Percentiles rank a stretch among this genome's conserved stretches.
These are phyloP conservation scores for Amanita pallidorosea DNA, from an alignment of 768 basidiomycete species.

Conservation along the genomic window DNA sequence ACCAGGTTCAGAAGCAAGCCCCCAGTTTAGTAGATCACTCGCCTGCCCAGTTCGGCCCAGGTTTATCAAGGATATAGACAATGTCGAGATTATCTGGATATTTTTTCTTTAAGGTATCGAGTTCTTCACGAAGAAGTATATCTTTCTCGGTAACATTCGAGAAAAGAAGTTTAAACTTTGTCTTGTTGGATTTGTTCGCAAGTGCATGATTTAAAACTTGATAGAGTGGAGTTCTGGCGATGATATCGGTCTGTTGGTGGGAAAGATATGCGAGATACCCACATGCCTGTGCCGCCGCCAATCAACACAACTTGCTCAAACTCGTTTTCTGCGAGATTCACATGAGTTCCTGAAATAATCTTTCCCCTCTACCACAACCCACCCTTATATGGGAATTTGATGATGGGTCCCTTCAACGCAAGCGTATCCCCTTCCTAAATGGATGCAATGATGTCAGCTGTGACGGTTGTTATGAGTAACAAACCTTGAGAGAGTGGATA, in stretches of 20 bases:
- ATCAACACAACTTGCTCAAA: conserved; percentile 82
- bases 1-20: background rate
- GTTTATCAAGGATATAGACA: conserved; percentile 81
- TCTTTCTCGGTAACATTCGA: conserved; percentile 88
- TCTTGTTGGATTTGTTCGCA: conserved; percentile 70
- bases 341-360: background rate
- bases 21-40: conserved; percentile 4
- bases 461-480: conserved; percentile 1
- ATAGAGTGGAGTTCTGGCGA: conserved; percentile 66
- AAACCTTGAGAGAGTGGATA: conserved; percentile 63
- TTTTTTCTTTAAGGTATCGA: conserved; percentile 59
- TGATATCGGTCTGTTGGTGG: background rate
- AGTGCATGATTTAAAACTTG: conserved; percentile 71
- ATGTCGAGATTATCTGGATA: conserved; percentile 67
- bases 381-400: conserved; percentile 84
- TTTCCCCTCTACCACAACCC: conserved; percentile 8
- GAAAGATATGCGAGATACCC: conserved; percentile 15
- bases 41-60: conserved; percentile 49
- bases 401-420: conserved; percentile 83
- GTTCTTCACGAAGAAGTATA: conserved; percentile 75
- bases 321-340: conserved; percentile 48
- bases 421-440: conserved; percentile 64
- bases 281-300: conserved; percentile 93
- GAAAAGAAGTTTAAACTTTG: conserved; percentile 89
- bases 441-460: conserved; percentile 3